A percentile compares a stretch with the other conserved stretches of the same genome.
Conservation (phyloP, 192 early-diverging fungal genomes). For the Gigaspora rosea region DNA sequence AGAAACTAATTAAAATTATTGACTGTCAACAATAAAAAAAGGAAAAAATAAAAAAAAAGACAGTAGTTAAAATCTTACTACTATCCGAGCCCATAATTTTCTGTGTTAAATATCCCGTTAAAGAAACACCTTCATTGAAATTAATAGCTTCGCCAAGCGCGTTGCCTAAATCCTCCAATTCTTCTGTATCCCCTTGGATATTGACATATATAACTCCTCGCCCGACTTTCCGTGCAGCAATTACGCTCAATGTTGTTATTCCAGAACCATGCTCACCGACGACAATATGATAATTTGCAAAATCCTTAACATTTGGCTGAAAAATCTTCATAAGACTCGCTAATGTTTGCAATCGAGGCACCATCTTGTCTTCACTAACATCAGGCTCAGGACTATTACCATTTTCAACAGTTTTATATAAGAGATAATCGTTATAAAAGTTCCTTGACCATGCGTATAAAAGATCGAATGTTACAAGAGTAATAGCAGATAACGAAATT, state of each 20-base stretch:
- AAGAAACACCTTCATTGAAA: not conserved
- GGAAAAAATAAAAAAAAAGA: not conserved
- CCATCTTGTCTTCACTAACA: too few species aligned
- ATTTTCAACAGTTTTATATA: too few species aligned
- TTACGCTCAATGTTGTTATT: constrained; percentile 8
- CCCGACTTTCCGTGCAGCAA: constrained; percentile 13
- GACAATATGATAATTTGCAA: too few species aligned
- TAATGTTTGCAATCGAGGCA: too few species aligned
- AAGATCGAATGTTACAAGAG: too few species aligned
- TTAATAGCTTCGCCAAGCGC: not conserved
- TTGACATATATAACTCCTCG: constrained; percentile 24
- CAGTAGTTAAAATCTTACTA: not conserved
- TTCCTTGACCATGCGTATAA: too few species aligned
- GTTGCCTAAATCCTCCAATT: not conserved
- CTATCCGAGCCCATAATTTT: not conserved
- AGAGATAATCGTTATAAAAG: too few species aligned
- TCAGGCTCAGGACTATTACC: too few species aligned
- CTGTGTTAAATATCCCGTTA: not conserved
- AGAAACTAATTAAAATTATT: not conserved
- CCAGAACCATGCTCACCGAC: not conserved
- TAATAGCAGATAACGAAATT: too few species aligned
- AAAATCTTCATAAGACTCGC: too few species aligned
- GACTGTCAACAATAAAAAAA: too few species aligned
- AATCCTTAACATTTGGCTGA: too few species aligned
- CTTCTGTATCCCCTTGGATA: not conserved